These are phyloP conservation scores for Amphicarpaea edgeworthii DNA, from an alignment of 306 rosid species.

Conservation along the genomic window DNA sequence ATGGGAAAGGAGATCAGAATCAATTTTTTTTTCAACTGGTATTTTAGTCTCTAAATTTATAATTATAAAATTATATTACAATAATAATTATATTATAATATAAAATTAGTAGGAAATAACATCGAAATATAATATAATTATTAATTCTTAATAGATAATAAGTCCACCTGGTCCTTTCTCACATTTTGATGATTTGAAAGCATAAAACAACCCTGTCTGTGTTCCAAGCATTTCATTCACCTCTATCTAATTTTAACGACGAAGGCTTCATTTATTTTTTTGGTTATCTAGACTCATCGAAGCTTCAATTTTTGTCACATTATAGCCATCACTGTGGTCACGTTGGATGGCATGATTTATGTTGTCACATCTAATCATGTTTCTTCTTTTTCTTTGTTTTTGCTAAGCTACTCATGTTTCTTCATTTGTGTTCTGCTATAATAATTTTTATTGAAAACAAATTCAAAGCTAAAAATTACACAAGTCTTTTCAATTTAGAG, in stretches of 20 bases:
- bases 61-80: no score
- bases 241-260: background rate
- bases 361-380: conserved; percentile 40
- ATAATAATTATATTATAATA: no score
- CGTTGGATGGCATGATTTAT: conserved; percentile 32
- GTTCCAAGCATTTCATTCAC: no score
- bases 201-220: background rate
- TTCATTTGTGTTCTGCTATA: conserved; percentile 2
- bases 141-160: background rate
- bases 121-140: background rate
- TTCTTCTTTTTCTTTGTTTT: conserved; percentile 37
- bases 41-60: no score
- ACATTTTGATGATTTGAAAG: conserved; percentile 1
- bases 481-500: background rate
- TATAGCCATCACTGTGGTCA: conserved; percentile 34
- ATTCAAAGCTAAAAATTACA: conserved; percentile 1
- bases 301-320: conserved; percentile 32
- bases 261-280: conserved; percentile 23
- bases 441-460: background rate
- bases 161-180: no score
- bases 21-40: background rate
- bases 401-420: conserved; percentile 45
- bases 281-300: conserved; percentile 1
- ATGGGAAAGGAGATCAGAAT: background rate
- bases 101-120: no score